Base-by-base conservation (phyloP, 1,284 basidiomycete species). In the Apiotrichum gamsii region DNA sequence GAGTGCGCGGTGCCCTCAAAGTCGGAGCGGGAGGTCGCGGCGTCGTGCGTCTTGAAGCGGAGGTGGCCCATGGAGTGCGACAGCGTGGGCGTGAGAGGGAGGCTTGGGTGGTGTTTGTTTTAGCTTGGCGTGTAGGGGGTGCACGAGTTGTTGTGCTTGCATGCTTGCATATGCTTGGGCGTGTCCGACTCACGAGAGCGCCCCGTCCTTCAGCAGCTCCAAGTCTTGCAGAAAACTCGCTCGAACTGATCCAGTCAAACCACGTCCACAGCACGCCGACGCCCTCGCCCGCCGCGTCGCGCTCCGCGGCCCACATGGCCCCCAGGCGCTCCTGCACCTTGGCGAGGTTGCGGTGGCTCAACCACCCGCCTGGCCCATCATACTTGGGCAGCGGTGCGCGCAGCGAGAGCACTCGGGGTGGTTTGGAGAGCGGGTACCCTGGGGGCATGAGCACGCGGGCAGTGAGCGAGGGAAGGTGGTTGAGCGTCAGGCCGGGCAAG, bases 161-260 rank as follows among this genome's bases (percentile, higher is more conserved):
- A n/a, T n/a, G n/a, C n/a, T n/a, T n/a, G n/a, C n/a, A n/a, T n/a
- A n/a, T n/a, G n/a, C n/a, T n/a, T n/a, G n/a, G n/a, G n/a, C n/a
- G n/a, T n/a, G n/a, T n/a, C n/a, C n/a, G n/a, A n/a, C n/a, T n/a
- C n/a, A n/a, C 31, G 42, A 40, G 13, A 64, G 21, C 8, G 24
- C 18, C 2, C 40, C 40, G 19, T 48, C 49, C 10, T 53, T 25
- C 10, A 51, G 13, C 30, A 64, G 21, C 4, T 49, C 58, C 8
- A 60, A 21, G 15, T 65, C 61, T 0, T 3, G 3, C 1, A 69
- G 45, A 29, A 65, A n/a, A 69, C 1, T 63, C 57, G 4, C 62
- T 66, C 13, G 30, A 52, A 1, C 57, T 57, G 0, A 72, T 45
- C 68, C 68, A 72, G 21, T 72, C 68, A 59, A 64, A 62, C 65